Conservation (phyloP, 805 yeast species). For the Cyberlindnera xylosilytica region DNA sequence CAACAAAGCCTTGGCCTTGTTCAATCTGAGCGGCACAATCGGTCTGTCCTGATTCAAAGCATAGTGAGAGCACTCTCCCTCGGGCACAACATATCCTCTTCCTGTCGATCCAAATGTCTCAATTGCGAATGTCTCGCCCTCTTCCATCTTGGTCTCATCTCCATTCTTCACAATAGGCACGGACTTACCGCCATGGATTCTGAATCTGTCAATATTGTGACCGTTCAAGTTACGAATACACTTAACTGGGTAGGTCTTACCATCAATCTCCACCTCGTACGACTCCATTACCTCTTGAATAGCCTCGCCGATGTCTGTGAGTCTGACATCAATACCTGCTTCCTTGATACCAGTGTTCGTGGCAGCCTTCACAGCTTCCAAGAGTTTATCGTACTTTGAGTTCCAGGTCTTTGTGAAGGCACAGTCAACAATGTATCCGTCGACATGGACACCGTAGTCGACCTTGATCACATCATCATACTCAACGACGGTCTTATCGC, state of each 20-base stretch:
- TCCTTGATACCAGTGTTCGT: constrained; percentile 90
- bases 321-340: constrained; percentile 93
- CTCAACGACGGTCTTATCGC: constrained; percentile 76
- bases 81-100: constrained; percentile 77
- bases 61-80: constrained; percentile 95
- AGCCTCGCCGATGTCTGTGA: constrained; percentile 93
- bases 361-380: constrained; percentile 87
- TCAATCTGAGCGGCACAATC: constrained; percentile 52
- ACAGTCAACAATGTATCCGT: constrained; percentile 90
- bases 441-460: constrained; percentile 94
- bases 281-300: constrained; percentile 97
- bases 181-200: constrained; percentile 91
- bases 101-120: constrained; percentile 99
- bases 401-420: constrained; percentile 92
- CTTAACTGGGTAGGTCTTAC: constrained; percentile 79
- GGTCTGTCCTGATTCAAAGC: constrained; percentile 55
- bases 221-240: constrained; percentile 92
- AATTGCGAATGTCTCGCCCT: constrained; percentile 96
- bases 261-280: constrained; percentile 87
- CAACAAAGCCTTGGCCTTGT: constrained; percentile 67
- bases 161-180: constrained; percentile 95
- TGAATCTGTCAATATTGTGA: constrained; percentile 81
- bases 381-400: constrained; percentile 72
- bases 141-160: constrained; percentile 97
- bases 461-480: constrained; percentile 95